phyloP scores from a whole-genome alignment of 257 asterid species.

The Gynochthodes officinalis region DNA sequence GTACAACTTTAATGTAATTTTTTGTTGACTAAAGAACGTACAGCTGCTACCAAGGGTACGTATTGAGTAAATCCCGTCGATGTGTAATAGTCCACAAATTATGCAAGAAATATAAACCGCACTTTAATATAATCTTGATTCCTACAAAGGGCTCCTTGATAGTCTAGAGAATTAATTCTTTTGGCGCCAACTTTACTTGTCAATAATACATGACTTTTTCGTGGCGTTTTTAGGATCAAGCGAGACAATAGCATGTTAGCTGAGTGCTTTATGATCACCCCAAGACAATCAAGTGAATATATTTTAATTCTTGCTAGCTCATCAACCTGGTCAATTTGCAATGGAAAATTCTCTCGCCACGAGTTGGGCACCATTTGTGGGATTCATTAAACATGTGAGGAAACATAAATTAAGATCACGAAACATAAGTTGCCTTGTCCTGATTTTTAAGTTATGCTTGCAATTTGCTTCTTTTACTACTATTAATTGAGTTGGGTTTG shows the following conservation, averaged over 20 bases:
- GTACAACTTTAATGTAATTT: too few species aligned
- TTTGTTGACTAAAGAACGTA: too few species aligned
- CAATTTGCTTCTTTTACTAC: too few species aligned
- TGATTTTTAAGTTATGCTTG: too few species aligned
- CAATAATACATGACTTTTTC: neutral
- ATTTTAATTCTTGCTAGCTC: neutral
- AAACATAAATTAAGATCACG: neutral
- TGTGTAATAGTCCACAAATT: too few species aligned
- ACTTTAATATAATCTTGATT: too few species aligned
- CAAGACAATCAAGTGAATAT: slow-evolving; percentile 5
- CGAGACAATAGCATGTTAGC: slow-evolving; percentile 10
- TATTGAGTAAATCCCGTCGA: too few species aligned
- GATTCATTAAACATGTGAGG: neutral
- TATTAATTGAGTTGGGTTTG: too few species aligned
- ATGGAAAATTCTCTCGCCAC: neutral
- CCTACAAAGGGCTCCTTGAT: too few species aligned
- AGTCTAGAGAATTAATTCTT: neutral
- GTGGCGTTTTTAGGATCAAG: slow-evolving; percentile 1
- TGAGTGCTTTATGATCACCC: neutral
- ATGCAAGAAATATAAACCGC: too few species aligned
- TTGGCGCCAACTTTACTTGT: neutral
- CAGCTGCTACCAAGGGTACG: too few species aligned
- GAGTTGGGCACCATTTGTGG: neutral
- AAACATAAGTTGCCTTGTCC: too few species aligned
- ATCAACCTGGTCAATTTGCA: neutral